Conservation (phyloP, 371 early-diverging fungal genomes). For the Fennellomyces sp. region DNA sequence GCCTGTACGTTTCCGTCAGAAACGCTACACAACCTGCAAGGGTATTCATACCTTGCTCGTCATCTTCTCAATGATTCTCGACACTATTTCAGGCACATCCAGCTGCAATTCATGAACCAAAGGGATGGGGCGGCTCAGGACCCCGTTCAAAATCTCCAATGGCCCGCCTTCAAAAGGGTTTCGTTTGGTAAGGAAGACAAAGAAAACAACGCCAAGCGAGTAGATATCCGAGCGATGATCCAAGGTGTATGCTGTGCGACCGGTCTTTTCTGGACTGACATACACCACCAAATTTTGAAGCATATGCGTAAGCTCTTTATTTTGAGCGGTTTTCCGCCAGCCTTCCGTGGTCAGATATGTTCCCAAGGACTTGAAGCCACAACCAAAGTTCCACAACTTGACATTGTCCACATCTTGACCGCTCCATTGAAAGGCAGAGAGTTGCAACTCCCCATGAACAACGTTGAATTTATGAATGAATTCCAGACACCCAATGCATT, state of each 20-base stretch:
- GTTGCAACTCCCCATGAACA: slow-evolving; percentile 45
- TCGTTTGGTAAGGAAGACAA: slow-evolving; percentile 52
- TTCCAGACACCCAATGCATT: slow-evolving; percentile 44
- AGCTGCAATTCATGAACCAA: slow-evolving; percentile 47
- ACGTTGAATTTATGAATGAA: slow-evolving; percentile 43
- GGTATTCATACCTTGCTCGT: slow-evolving; percentile 48
- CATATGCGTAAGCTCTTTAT: slow-evolving; percentile 24
- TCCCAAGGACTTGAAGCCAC: slow-evolving; percentile 31
- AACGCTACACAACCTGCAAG: neutral
- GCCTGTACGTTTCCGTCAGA: slow-evolving; percentile 25
- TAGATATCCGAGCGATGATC: slow-evolving; percentile 64
- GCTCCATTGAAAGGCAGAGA: slow-evolving; percentile 45
- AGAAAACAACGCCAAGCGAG: slow-evolving; percentile 56
- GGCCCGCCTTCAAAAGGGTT: slow-evolving; percentile 58
- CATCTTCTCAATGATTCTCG: slow-evolving; percentile 58
- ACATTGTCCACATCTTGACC: slow-evolving; percentile 28
- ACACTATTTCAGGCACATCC: slow-evolving; percentile 52
- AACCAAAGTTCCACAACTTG: slow-evolving; percentile 47
- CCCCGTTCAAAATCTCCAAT: slow-evolving; percentile 57
- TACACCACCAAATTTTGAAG: slow-evolving; percentile 21
- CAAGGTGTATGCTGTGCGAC: slow-evolving; percentile 57
- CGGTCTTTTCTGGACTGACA: slow-evolving; percentile 60
- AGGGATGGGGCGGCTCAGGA: slow-evolving; percentile 49
- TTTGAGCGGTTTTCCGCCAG: slow-evolving; percentile 41
- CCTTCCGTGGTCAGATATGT: slow-evolving; percentile 45